phyloP scores from a whole-genome alignment of 306 rosid genomes.

The Gillenia trifoliata region DNA sequence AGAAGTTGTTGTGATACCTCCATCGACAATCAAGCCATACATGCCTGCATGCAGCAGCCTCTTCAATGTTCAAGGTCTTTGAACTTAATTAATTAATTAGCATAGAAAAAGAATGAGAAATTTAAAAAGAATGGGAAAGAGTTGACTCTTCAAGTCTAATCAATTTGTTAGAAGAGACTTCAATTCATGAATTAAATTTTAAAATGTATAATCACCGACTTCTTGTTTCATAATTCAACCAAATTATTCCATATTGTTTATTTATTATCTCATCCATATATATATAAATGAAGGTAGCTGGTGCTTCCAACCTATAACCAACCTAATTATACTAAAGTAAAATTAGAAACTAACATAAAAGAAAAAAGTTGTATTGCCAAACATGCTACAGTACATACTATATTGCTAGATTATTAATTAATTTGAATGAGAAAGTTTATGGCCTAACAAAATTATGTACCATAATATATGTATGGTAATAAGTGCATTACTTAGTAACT shows the following conservation, averaged over 20 bases:
- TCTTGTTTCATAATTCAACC: conserved; percentile 6
- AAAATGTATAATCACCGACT: background rate
- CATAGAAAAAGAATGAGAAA: background rate
- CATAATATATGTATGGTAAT: background rate
- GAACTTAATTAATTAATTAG: too few relatives aligned
- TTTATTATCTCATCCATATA: background rate
- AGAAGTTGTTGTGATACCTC: background rate
- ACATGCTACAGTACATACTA: background rate
- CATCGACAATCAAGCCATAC: background rate
- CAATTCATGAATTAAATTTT: conserved; percentile 2
- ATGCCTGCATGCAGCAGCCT: background rate
- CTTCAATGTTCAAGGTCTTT: background rate
- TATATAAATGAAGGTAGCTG: background rate
- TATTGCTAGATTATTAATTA: too few relatives aligned
- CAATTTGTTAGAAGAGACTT: conserved; percentile 5
- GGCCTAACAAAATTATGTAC: background rate
- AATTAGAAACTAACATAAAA: too few relatives aligned
- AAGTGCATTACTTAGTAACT: too few relatives aligned
- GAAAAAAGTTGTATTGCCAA: too few relatives aligned
- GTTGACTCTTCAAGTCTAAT: conserved; percentile 4
- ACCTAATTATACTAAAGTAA: background rate
- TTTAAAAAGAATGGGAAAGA: background rate
- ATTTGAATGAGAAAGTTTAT: background rate
- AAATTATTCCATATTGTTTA: background rate
- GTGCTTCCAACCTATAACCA: conserved; percentile 7